Base-by-base conservation (phyloP, 2,329 filamentous ascomycete species). In the Phialophora verrucosa region DNA sequence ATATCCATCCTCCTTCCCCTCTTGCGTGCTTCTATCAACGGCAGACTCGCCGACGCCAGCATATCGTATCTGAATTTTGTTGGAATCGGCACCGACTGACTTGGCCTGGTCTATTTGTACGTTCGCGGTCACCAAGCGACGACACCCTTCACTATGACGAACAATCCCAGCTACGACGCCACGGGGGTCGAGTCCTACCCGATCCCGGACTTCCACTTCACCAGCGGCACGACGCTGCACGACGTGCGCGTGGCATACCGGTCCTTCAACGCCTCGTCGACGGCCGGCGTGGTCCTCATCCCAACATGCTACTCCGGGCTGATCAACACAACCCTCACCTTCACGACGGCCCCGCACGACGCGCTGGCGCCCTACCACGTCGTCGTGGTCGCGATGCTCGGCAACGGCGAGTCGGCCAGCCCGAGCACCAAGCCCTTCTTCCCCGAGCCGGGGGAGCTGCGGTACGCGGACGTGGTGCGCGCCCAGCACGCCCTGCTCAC, bases 221-320 rank as follows among this genome's bases (percentile, higher is more conserved):
- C 74, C 59, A 73, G 73, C 56, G 78, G 77, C n/a, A 71, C 69
- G 3, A 76, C 70, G 4, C 70, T 78, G 25, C 72, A 78, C 12
- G 57, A 74, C 7, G 73, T 77, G 44, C 72, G 69, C 53, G 57
- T 80, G 59, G 74, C 83, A 49, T 83, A 83, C 73, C 77, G 77
- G 55, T 78, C 78, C 6, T 76, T 80, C 72, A 82, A 82, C 68
- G 72, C 78, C 8, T 71, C 76, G 1, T 74, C 73, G 14, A 66
- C 69, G 4, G 74, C 74, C 29, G 78, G 81, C 55, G 74, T 73
- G n/a, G 80, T 81, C 17, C 73, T 87, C 14, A 79, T 87, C 12
- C 80, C 83, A 27, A 87, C 84, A 1, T 87, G 85, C 73, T 87
- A 84, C 72, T 79, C 81, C 4, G 85, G 85, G 27, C 78, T 78